Conservation (phyloP, 352 stramenopile species). For the Saprolegnia diclina region DNA sequence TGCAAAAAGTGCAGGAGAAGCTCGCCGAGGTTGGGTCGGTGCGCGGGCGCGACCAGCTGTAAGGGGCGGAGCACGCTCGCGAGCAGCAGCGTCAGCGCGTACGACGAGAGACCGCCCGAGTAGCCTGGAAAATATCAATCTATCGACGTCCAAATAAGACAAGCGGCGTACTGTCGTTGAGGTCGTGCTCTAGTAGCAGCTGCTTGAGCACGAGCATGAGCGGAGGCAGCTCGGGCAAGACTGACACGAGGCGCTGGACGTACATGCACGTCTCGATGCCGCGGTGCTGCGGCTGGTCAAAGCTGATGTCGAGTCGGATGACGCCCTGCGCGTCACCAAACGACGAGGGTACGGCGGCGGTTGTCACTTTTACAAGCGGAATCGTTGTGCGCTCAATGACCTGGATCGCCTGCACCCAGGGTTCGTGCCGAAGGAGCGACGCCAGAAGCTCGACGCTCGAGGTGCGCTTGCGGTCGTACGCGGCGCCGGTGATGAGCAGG, state of each 20-base stretch:
- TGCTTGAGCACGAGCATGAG: constrained; percentile 16
- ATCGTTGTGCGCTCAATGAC: not conserved
- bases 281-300: not conserved
- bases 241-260: not conserved
- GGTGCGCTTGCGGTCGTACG: not conserved
- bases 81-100: constrained; percentile 2
- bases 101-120: constrained; percentile 2
- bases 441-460: not conserved
- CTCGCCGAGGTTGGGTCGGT: constrained; percentile 4
- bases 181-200: not conserved
- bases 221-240: not conserved
- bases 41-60: not conserved
- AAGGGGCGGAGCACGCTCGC: not conserved
- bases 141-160: too few species aligned
- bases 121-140: not conserved
- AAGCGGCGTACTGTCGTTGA: not conserved
- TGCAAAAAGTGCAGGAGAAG: constrained; percentile 4
- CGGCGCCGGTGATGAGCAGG: not conserved
- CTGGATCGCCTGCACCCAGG: constrained; percentile 6
- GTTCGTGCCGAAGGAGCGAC: not conserved
- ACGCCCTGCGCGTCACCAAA: not conserved
- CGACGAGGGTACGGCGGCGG: not conserved
- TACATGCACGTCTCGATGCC: constrained; percentile 4
- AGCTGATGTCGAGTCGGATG: constrained; percentile 8
- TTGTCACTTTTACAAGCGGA: constrained; percentile 7